Evolutionary conservation across 2,329 filamentous ascomycete genomes (phyloP).

Genomic region (Emergomyces pasteurianus): DNA sequence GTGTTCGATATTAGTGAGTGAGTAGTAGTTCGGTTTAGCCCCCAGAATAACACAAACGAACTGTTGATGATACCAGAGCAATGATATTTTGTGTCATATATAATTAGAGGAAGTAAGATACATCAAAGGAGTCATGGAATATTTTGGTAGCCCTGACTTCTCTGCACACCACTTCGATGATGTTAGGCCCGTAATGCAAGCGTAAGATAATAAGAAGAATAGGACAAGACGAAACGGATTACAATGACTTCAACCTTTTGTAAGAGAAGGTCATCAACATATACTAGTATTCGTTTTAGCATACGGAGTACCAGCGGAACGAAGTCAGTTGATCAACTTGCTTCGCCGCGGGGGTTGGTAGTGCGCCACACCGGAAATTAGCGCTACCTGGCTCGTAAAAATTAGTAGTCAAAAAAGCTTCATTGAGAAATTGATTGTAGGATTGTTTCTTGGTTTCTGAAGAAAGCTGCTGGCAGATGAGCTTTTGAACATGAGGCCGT

Average conservation of each 20-base stretch:
- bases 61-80: background rate
- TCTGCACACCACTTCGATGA: background rate
- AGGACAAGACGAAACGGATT: background rate
- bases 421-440: background rate
- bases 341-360: background rate
- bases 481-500: background rate
- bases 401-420: too few relatives aligned
- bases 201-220: background rate
- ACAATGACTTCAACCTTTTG: background rate
- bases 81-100: background rate
- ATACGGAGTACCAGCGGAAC: background rate
- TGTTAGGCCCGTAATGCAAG: background rate
- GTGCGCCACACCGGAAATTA: background rate
- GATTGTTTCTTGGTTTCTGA: background rate
- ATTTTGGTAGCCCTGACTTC: background rate
- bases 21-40: background rate
- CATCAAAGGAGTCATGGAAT: background rate
- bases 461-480: background rate
- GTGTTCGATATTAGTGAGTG: background rate
- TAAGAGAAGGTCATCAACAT: background rate
- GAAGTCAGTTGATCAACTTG: background rate
- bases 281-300: background rate
- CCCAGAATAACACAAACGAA: background rate
- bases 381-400: too few relatives aligned
- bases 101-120: background rate